phyloP scores from a whole-genome alignment of 306 rosid species.

The Arachis hypogaea region DNA sequence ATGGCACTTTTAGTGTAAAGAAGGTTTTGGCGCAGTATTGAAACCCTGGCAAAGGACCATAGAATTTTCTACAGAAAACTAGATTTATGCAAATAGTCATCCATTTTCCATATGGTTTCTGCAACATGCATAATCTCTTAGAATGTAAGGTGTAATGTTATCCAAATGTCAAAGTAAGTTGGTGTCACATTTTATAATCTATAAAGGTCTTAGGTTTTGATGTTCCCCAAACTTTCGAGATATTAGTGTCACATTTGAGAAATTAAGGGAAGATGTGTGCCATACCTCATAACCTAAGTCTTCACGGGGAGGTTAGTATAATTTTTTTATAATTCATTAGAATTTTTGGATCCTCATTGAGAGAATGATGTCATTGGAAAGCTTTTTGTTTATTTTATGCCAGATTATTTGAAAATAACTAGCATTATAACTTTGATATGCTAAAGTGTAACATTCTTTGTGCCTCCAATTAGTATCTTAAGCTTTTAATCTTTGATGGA shows the following conservation, averaged over 20 bases:
- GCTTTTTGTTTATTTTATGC: slow-evolving; percentile 3
- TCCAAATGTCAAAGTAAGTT: neutral
- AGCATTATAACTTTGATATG: too few relatives aligned
- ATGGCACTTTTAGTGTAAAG: neutral
- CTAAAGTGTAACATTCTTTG: too few relatives aligned
- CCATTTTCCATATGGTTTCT: neutral
- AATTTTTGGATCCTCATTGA: neutral
- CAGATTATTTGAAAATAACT: slow-evolving; percentile 1
- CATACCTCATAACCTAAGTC: too few relatives aligned
- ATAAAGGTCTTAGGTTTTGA: too few relatives aligned
- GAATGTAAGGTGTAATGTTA: neutral
- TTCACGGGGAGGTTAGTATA: too few relatives aligned
- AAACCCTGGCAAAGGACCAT: neutral
- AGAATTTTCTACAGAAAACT: neutral
- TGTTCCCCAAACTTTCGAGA: too few relatives aligned
- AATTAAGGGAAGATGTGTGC: too few relatives aligned
- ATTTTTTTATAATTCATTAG: neutral
- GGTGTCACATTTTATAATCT: too few relatives aligned
- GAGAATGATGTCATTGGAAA: neutral
- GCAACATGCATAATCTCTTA: neutral
- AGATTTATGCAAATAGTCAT: neutral
- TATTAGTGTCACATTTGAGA: too few relatives aligned
- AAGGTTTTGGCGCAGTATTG: neutral
- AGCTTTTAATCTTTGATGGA: too few relatives aligned
- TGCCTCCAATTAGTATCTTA: too few relatives aligned